A percentile compares a stretch with the other conserved stretches of the same genome.
These are phyloP conservation scores for Oryza punctata DNA, from an alignment of 176 grass and related monocot genomes.

Conservation along the genomic window DNA sequence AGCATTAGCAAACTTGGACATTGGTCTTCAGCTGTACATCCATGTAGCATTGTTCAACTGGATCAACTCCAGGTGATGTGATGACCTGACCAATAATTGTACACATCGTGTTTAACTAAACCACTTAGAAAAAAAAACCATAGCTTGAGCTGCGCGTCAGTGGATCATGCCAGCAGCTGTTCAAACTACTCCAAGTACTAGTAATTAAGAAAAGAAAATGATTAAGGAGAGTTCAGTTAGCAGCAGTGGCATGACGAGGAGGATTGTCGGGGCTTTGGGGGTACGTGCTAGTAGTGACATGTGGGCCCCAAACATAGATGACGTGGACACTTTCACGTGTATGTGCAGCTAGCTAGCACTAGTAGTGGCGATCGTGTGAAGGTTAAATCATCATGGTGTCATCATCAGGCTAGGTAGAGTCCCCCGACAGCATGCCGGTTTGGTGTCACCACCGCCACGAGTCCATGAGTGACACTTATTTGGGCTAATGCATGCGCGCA, in stretches of 20 bases:
- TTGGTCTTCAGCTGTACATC: background rate
- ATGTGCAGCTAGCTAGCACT: background rate
- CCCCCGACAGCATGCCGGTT: conserved; percentile 12
- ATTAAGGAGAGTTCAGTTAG: background rate
- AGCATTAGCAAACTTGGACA: background rate
- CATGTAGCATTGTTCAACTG: background rate
- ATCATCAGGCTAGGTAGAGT: background rate
- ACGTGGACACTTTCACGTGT: background rate
- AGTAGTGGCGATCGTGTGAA: background rate
- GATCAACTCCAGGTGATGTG: background rate
- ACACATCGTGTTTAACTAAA: background rate
- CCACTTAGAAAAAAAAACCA: background rate
- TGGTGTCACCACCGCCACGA: background rate
- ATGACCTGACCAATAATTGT: background rate
- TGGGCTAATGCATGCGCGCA: background rate
- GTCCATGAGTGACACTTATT: background rate
- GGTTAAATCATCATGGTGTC: background rate
- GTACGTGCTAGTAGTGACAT: background rate
- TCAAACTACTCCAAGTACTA: too few relatives aligned
- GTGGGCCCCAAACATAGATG: too few relatives aligned
- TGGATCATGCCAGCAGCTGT: background rate
- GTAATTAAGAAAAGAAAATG: background rate
- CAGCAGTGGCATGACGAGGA: background rate
- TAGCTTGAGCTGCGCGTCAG: background rate
- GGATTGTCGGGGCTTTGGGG: background rate